Evolutionary conservation across 305 asterid species (phyloP).

Genomic region (Coffea humblotiana): DNA sequence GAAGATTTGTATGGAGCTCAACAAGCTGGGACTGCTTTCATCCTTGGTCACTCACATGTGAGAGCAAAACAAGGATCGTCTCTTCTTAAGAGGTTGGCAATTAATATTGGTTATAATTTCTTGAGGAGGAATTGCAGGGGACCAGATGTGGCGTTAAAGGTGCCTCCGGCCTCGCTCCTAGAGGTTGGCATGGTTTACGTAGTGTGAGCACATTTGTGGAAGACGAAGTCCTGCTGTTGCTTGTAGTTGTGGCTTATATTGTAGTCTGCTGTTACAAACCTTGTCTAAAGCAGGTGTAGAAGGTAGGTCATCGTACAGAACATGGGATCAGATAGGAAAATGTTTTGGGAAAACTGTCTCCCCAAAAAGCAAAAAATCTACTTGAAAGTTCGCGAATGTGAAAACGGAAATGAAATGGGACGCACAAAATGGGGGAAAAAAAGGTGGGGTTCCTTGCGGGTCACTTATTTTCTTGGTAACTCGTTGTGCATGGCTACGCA

Average conservation of each 20-base stretch:
- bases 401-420: neutral
- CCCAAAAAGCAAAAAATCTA: neutral
- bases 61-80: constrained; percentile 88
- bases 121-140: constrained; percentile 86
- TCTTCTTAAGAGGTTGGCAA: constrained; percentile 65
- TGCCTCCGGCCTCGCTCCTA: constrained; percentile 92
- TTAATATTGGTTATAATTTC: constrained; percentile 78
- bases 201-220: constrained; percentile 33
- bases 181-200: constrained; percentile 97
- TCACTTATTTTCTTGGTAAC: neutral
- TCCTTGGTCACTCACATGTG: constrained; percentile 87
- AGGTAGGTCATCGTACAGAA: constrained; percentile 7
- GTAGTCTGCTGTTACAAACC: neutral
- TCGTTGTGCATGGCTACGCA: neutral
- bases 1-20: constrained; percentile 69
- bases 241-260: constrained; percentile 7
- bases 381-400: neutral
- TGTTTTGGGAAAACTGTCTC: neutral
- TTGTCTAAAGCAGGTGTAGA: constrained; percentile 9
- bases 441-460: neutral
- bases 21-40: constrained; percentile 81
- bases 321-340: neutral
- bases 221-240: neutral
- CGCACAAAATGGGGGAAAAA: neutral
- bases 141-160: constrained; percentile 84